These are phyloP conservation scores for Sporothrix mexicana DNA, from an alignment of 2,329 filamentous ascomycete genomes.

Conservation along the genomic window DNA sequence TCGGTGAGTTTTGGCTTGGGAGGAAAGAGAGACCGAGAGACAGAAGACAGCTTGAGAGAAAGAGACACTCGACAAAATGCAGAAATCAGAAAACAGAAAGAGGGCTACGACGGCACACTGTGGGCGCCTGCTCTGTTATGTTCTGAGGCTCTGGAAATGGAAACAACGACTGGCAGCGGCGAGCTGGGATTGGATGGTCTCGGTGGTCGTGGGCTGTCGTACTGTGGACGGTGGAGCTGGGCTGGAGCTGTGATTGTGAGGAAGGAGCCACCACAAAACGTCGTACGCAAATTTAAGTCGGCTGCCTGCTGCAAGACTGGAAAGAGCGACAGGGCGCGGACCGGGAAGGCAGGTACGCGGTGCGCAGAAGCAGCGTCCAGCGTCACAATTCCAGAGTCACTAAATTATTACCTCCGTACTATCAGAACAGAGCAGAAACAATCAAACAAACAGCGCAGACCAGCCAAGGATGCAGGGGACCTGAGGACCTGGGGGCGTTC, in stretches of 20 bases:
- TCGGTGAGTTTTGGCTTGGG: background rate
- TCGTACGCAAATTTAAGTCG: too few species aligned
- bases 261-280: background rate
- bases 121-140: background rate
- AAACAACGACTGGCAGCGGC: conserved; percentile 6
- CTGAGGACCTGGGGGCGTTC: background rate
- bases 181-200: conserved; percentile 25
- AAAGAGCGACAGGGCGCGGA: conserved; percentile 24
- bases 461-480: too few species aligned
- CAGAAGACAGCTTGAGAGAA: background rate
- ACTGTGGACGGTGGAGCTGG: background rate
- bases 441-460: too few species aligned
- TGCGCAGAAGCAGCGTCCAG: background rate
- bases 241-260: conserved; percentile 2
- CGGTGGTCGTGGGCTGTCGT: conserved; percentile 10
- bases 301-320: conserved; percentile 17
- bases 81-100: background rate
- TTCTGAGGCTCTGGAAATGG: conserved; percentile 26
- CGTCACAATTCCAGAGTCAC: too few species aligned
- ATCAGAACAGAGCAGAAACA: conserved; percentile 2
- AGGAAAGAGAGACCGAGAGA: conserved; percentile 3
- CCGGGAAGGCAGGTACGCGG: conserved; percentile 26
- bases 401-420: background rate
- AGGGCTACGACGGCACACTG: background rate
- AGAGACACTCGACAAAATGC: background rate